Evolutionary conservation across 495 filamentous ascomycete species (phyloP).

Genomic region (Penicillium roqueforti): DNA sequence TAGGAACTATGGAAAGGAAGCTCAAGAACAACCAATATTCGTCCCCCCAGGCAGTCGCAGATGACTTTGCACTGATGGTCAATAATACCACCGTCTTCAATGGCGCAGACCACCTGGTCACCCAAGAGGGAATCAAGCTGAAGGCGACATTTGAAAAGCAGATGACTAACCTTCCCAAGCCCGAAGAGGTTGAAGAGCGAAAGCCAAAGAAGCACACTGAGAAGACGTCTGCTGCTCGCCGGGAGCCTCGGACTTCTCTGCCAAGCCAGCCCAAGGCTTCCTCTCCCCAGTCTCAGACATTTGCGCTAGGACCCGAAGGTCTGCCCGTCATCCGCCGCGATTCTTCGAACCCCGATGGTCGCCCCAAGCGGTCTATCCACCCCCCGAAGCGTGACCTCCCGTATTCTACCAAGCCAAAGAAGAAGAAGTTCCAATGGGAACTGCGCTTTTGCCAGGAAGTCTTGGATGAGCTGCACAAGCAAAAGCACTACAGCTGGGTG

Average conservation of each 20-base stretch:
- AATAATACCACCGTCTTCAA: constrained; percentile 79
- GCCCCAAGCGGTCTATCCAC: constrained; percentile 92
- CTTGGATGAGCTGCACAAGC: constrained; percentile 70
- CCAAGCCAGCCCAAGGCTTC: constrained; percentile 38
- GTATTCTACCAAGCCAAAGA: constrained; percentile 78
- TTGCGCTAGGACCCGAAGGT: constrained; percentile 77
- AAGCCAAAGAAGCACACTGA: constrained; percentile 51
- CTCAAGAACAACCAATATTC: constrained; percentile 65
- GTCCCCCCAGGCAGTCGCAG: constrained; percentile 58
- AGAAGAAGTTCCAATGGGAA: constrained; percentile 88
- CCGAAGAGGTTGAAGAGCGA: constrained; percentile 58
- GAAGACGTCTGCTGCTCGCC: constrained; percentile 48
- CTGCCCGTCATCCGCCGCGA: constrained; percentile 92
- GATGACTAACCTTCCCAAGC: constrained; percentile 46
- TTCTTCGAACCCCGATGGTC: constrained; percentile 67
- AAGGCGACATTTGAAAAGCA: constrained; percentile 57
- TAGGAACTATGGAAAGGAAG: constrained; percentile 75
- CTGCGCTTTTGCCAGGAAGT: constrained; percentile 85
- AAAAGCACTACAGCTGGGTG: constrained; percentile 61
- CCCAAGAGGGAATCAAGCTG: constrained; percentile 57
- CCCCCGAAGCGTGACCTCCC: constrained; percentile 84
- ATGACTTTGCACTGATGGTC: constrained; percentile 71
- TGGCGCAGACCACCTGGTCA: constrained; percentile 67
- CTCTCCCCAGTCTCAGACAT: constrained; percentile 59
- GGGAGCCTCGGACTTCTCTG: constrained; percentile 48